Conservation (phyloP, 2,329 filamentous ascomycete genomes). For the Colletotrichum tropicale region DNA sequence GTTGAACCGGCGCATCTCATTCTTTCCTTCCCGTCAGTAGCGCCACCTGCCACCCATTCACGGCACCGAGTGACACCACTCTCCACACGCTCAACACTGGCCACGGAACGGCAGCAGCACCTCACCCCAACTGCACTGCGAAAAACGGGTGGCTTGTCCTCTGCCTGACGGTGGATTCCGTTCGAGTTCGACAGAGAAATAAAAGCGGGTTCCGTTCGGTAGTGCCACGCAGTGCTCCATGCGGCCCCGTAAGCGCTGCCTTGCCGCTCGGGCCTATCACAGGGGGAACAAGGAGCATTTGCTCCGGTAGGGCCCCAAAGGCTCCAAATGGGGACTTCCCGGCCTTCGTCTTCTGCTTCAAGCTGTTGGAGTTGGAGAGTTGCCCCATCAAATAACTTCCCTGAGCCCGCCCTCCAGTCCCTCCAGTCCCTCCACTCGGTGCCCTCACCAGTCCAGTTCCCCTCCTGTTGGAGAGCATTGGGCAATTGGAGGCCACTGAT, state of each 20-base stretch:
- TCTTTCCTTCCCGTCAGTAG: neutral
- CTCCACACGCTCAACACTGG: neutral
- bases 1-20: neutral
- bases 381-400: neutral
- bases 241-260: slow-evolving; percentile 17
- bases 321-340: neutral
- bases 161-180: neutral
- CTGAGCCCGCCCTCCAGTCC: neutral
- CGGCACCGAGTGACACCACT: neutral
- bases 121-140: neutral
- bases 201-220: slow-evolving; percentile 2
- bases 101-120: neutral
- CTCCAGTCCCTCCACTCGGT: neutral
- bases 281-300: slow-evolving; percentile 15
- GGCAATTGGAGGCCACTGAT: neutral
- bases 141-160: neutral
- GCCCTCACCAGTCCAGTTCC: neutral
- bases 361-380: neutral
- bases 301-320: slow-evolving; percentile 14
- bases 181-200: neutral
- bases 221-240: slow-evolving; percentile 9
- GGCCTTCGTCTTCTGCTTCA: neutral
- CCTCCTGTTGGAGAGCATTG: neutral
- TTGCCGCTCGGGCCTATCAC: slow-evolving; percentile 18
- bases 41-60: neutral